Evolutionary conservation across 2,329 filamentous ascomycete genomes (phyloP).

Genomic region (Arthroderma sp.): DNA sequence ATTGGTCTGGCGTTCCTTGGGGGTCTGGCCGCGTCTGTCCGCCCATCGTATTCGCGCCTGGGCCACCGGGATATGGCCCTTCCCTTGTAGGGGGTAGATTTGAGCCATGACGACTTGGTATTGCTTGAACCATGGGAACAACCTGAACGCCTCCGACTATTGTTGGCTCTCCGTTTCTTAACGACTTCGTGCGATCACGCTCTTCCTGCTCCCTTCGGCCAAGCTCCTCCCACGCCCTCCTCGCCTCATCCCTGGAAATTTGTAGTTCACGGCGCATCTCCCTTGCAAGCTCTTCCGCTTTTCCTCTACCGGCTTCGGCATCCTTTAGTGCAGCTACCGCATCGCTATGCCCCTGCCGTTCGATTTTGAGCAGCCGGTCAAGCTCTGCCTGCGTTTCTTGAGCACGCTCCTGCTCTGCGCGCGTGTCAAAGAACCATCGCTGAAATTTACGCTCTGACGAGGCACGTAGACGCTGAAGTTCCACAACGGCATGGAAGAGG

Average conservation of each 20-base stretch:
- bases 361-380: slow-evolving; percentile 60
- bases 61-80: slow-evolving; percentile 28
- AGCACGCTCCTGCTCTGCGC: slow-evolving; percentile 71
- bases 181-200: slow-evolving; percentile 68
- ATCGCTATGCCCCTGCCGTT: slow-evolving; percentile 56
- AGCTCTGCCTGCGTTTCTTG: slow-evolving; percentile 71
- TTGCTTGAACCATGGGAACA: slow-evolving; percentile 72
- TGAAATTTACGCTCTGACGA: slow-evolving; percentile 97
- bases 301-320: slow-evolving; percentile 54
- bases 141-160: slow-evolving; percentile 89
- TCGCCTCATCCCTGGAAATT: slow-evolving; percentile 92
- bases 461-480: slow-evolving; percentile 81
- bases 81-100: slow-evolving; percentile 35
- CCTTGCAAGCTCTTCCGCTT: slow-evolving; percentile 61
- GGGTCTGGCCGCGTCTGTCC: slow-evolving; percentile 18
- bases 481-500: slow-evolving; percentile 92
- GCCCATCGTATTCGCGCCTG: slow-evolving; percentile 18
- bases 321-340: slow-evolving; percentile 53
- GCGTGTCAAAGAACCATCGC: slow-evolving; percentile 94
- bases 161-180: slow-evolving; percentile 77
- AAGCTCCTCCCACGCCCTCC: slow-evolving; percentile 92
- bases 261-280: slow-evolving; percentile 88
- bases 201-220: slow-evolving; percentile 88
- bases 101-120: slow-evolving; percentile 43
- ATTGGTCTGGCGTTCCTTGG: slow-evolving; percentile 30